Percentiles rank a stretch among this genome's conserved stretches.
phyloP scores from a whole-genome alignment of 192 early-diverging fungal genomes.

The Coemansia sp. region DNA sequence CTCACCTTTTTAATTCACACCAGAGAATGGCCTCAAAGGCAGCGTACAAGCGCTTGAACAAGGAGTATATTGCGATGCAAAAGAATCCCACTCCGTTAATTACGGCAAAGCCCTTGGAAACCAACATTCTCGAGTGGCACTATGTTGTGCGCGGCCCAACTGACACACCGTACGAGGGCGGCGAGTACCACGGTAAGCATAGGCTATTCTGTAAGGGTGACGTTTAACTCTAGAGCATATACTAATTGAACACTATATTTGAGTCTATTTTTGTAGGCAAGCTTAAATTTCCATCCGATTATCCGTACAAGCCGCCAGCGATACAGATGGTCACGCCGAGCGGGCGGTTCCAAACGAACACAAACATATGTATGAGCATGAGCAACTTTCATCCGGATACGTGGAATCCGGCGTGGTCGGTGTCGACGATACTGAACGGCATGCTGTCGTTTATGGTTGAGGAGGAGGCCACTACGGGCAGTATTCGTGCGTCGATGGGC shows the following conservation, averaged over 20 bases:
- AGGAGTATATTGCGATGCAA: conserved; percentile 76
- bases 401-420: conserved; percentile 98
- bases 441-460: conserved; percentile 95
- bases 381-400: conserved; percentile 89
- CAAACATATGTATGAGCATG: conserved; percentile 93
- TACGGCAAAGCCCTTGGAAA: conserved; percentile 86
- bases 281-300: conserved; percentile 90
- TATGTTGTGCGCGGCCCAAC: conserved; percentile 95
- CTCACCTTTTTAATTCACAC: background rate
- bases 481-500: conserved; percentile 73
- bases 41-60: conserved; percentile 73
- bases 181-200: conserved; percentile 90
- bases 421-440: conserved; percentile 93
- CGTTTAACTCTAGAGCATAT: too few relatives aligned
- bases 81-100: conserved; percentile 87
- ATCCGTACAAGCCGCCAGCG: conserved; percentile 91
- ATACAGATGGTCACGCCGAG: conserved; percentile 80
- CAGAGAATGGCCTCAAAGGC: conserved; percentile 74
- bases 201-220: background rate
- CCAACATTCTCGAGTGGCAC: conserved; percentile 98
- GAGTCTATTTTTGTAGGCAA: conserved; percentile 38
- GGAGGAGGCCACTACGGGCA: conserved; percentile 94
- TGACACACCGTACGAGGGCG: conserved; percentile 89
- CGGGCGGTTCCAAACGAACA: conserved; percentile 91
- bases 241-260: too few relatives aligned